Base-by-base conservation (phyloP, 2,329 filamentous ascomycete species). In the Rutstroemia sp. region DNA sequence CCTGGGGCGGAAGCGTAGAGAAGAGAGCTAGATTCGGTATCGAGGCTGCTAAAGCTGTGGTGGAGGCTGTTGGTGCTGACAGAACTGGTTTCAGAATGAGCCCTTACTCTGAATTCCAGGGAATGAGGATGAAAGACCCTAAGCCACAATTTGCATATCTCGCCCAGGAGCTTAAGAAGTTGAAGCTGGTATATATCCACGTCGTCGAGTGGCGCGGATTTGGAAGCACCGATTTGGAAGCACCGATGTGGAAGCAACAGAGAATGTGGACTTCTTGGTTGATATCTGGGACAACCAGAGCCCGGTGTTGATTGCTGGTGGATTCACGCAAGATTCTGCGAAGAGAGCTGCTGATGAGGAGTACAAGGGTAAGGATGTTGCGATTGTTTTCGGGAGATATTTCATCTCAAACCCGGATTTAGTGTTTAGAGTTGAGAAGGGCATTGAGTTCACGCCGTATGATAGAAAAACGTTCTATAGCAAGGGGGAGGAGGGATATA, bases 71-170 rank as follows among this genome's bases (percentile, higher is more conserved):
- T 14, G 83, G 83, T 0, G 66, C 76, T 0, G 76, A 83, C 1
- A 73, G 73, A 12, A 74, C 77, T 2, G 80, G 75, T 1, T 77
- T 87, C 30, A 77, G 85, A 1, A 69, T 88, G 2, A 80, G 75
- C 6, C 85, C 85, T 0, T 87, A 76, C 71, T 79, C 76, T 50
- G 70, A 71, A 0, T 87, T 83, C 71, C 81, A 87, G 58, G 77
- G 77, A 30, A 85, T 88, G 83, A 71, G 72, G 34, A 86, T 87
- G 80, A 61, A 69, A 0, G 75, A 88, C 46, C 83, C 84, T 0
- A 65, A 81, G 8, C 80, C 83, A 0, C 83, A 88, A 59, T 89
- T 87, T 65, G 72, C 71, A 0, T 74, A 88, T 63, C 66, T 87
- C 8, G 74, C 82, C 44, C 63, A 71, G 34, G 74, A 77, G 45